Conservation (phyloP, 345 rosid species). For the Pistacia integerrima region DNA sequence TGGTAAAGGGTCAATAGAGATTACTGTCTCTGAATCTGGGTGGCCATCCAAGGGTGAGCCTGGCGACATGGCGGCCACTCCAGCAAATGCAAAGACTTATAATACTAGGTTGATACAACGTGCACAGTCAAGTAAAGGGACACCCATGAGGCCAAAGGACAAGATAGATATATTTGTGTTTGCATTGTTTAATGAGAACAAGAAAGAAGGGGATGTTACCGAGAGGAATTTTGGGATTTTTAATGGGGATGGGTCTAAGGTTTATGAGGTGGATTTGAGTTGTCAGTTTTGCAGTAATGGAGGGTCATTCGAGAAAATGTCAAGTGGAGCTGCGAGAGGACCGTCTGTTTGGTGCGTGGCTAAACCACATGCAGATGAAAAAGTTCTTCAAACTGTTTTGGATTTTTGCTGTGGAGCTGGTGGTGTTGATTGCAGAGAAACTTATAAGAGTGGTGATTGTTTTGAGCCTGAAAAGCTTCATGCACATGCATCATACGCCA, state of each 20-base stretch:
- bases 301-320: constrained; percentile 36
- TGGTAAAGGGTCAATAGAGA: constrained; percentile 43
- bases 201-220: constrained; percentile 45
- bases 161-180: constrained; percentile 52
- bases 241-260: constrained; percentile 62
- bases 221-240: constrained; percentile 70
- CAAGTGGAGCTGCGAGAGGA: constrained; percentile 31
- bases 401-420: constrained; percentile 70
- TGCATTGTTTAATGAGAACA: constrained; percentile 71
- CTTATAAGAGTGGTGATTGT: constrained; percentile 47
- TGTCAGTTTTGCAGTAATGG: constrained; percentile 54
- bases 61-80: constrained; percentile 48
- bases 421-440: constrained; percentile 70
- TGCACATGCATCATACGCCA: constrained; percentile 68
- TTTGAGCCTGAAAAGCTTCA: constrained; percentile 55
- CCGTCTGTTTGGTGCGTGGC: constrained; percentile 81
- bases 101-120: constrained; percentile 63
- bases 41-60: constrained; percentile 65
- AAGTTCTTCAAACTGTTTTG: constrained; percentile 53
- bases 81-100: constrained; percentile 51
- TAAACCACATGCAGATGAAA: constrained; percentile 66
- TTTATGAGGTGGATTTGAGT: constrained; percentile 58
- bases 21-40: constrained; percentile 57
- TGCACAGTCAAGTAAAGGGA: constrained; percentile 53
- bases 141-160: constrained; percentile 56